Percentiles rank a stretch among this genome's conserved stretches.
These are phyloP conservation scores for Friedmanniomyces simplex DNA, from an alignment of 495 filamentous ascomycete genomes.

Conservation along the genomic window DNA sequence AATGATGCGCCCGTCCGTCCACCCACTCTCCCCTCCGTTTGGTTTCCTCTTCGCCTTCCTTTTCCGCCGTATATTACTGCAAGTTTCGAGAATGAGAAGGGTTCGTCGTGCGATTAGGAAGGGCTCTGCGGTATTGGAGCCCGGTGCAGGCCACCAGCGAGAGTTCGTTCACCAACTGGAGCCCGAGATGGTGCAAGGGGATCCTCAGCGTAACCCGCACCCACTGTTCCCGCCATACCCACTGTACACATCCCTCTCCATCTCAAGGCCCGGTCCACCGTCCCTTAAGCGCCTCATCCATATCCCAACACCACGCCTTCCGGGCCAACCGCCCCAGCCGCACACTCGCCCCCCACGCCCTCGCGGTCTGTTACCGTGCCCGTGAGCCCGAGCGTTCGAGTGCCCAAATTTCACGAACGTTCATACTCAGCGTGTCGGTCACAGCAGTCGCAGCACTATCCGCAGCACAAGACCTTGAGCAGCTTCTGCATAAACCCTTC, in stretches of 20 bases:
- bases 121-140: no score
- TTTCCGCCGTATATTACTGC: not conserved
- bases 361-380: no score
- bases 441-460: slow-evolving; percentile 1
- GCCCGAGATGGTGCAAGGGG: no score
- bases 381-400: no score
- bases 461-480: slow-evolving; percentile 20
- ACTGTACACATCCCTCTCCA: no score
- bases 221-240: not conserved
- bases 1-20: not conserved
- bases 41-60: not conserved
- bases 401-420: no score
- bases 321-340: no score
- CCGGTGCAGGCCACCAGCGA: no score
- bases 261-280: no score
- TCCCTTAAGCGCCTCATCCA: not conserved
- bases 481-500: slow-evolving; percentile 17
- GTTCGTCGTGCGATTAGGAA: no score
- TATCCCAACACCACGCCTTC: not conserved
- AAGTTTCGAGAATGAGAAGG: not conserved
- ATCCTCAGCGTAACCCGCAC: not conserved
- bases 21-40: not conserved
- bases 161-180: no score
- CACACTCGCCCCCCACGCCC: not conserved
- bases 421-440: not conserved